phyloP scores from a whole-genome alignment of 2,329 filamentous ascomycete genomes.

The Chalaropsis thielavioides region DNA sequence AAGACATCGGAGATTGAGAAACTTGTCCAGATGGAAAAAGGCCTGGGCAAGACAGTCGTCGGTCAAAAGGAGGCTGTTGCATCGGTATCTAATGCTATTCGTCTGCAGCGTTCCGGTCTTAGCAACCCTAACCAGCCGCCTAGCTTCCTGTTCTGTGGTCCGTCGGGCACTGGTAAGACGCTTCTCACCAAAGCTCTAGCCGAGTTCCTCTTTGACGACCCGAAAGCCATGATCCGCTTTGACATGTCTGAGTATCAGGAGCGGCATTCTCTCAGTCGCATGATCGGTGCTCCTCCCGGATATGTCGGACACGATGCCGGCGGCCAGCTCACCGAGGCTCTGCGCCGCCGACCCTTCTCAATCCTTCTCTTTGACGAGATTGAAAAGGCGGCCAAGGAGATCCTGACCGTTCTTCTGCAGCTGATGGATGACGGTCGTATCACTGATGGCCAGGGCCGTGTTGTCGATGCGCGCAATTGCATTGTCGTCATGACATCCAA shows the following conservation, averaged over 20 bases:
- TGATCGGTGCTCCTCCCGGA: conserved; percentile 94
- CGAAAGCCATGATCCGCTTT: conserved; percentile 96
- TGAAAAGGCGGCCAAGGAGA: conserved; percentile 96
- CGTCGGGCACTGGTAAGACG: conserved; percentile 95
- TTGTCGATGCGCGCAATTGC: conserved; percentile 92
- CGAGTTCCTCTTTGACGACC: conserved; percentile 94
- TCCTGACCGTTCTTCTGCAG: conserved; percentile 92
- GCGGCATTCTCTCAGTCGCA: conserved; percentile 81
- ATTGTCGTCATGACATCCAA: conserved; percentile 99
- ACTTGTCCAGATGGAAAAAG: conserved; percentile 90
- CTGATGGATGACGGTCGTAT: conserved; percentile 99
- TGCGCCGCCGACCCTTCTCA: conserved; percentile 90
- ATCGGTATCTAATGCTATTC: conserved; percentile 89
- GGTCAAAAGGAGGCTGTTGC: conserved; percentile 88
- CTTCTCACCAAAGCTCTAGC: conserved; percentile 91
- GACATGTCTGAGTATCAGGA: conserved; percentile 99
- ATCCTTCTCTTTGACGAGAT: conserved; percentile 97
- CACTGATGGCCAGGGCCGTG: conserved; percentile 89
- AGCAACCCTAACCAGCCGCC: conserved; percentile 93
- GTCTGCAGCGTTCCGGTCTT: conserved; percentile 85
- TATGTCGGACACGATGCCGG: conserved; percentile 95
- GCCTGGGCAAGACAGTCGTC: conserved; percentile 69
- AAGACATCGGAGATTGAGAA: conserved; percentile 97
- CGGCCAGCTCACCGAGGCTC: conserved; percentile 85
- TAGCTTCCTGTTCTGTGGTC: conserved; percentile 97